Conservation (phyloP, 177 flowering plant genomes). For the Vitis hybrid region DNA sequence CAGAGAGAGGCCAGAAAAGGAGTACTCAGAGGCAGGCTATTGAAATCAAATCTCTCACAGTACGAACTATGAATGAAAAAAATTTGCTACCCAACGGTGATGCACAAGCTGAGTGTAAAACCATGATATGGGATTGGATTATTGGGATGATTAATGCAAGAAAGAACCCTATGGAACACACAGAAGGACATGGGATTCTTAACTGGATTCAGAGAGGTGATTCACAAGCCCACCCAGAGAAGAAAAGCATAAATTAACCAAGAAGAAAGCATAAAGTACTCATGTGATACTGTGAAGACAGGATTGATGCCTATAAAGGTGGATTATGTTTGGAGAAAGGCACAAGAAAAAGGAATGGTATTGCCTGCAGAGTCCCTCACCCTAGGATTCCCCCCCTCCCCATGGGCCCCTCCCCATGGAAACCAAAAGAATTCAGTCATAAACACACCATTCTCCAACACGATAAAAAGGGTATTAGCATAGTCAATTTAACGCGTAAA, state of each 20-base stretch:
- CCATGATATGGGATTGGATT: no score
- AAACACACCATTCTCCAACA: background rate
- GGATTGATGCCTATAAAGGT: conserved; percentile 17
- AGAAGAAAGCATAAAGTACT: conserved; percentile 12
- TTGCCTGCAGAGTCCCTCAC: background rate
- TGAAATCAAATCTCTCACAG: no score
- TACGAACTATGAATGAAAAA: no score
- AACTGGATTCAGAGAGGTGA: no score
- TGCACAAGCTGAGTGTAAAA: no score
- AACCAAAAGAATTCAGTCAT: background rate
- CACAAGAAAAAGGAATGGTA: conserved; percentile 11
- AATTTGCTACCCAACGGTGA: no score
- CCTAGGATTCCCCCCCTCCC: conserved; percentile 15
- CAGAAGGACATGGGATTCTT: no score
- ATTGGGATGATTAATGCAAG: no score
- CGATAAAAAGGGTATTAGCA: background rate
- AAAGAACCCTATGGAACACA: no score
- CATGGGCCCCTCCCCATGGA: background rate
- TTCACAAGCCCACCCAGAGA: conserved; percentile 9
- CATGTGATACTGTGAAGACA: background rate
- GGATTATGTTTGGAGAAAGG: conserved; percentile 30
- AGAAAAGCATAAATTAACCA: conserved; percentile 21
- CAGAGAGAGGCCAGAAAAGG: no score
- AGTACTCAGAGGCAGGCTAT: no score
- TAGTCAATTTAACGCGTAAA: background rate